Evolutionary conservation across 2,329 filamentous ascomycete genomes (phyloP), one percentile per base, ranked within the genome.

Genomic region (Botrytis byssoidea): DNA sequence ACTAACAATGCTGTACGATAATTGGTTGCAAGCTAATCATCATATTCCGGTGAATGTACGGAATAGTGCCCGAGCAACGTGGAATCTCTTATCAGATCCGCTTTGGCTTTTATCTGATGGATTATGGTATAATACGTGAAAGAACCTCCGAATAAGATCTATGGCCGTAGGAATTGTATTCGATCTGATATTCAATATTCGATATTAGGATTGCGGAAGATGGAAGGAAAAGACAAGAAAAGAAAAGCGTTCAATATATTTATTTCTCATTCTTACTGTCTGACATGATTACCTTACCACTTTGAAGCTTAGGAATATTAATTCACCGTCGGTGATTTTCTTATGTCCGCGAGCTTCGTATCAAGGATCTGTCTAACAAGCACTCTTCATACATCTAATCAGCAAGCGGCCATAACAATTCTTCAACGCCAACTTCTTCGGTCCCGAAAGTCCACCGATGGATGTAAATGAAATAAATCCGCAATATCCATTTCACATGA

Each of bases 71-170:
- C 35, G 46, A 67, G 22, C 3, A 37, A 29, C 12, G 66, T 48
- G 66, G n/a, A 40, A n/a, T 70, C 40, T 37, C 14, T 63, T 61
- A 63, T 57, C 61, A 59, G 70, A 72, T 72, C 46, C 61, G 70
- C n/a, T 32, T 25, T 32, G 16, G 25, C 4, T 20, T 61, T 70
- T 70, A 70, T 70, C 51, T 32, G 67, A 70, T 70, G 67, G 37
- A 18, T 25, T n/a, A 3, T 46, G 48, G 48, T 51, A 25, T 6
- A 14, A 25, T n/a, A 7, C 12, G 48, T n/a, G 25, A n/a, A 8
- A 55, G 46, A 59, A 51, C 35, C 14, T 57, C 66, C 25, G n/a
- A 44, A 18, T 1, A 29, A 12, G 8, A 44, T 16, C 48, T 2
- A 32, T 37, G 7, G 57, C 9, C 16, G 18, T 37, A 60, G 14